Evolutionary conservation across 2,329 filamentous ascomycete species (phyloP), one percentile per base, ranked within the genome.

Genomic region (Xylaria polymorpha): DNA sequence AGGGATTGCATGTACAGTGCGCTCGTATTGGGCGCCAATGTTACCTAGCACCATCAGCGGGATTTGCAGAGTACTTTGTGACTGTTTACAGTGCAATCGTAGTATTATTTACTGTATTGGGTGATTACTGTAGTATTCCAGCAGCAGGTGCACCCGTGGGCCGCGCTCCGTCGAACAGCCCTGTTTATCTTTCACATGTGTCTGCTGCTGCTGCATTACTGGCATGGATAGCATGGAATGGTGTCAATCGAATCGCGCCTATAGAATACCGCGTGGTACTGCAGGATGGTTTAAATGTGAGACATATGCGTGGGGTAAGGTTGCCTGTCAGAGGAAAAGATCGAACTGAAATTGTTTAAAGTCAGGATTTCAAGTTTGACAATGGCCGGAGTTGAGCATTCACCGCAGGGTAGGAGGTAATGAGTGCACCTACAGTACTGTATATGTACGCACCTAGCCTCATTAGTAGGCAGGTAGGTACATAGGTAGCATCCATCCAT

Each of bases 1-100:
- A 61, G 56, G 44, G 57, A 29, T 56, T 20, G 7, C 14, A 18
- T 56, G 41, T 15, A 51, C 44, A 61, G 44, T 61, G 46, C n/a
- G 20, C 12, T 43, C 8, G 39, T 59, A 29, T 61, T 29, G 58
- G 58, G 44, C 44, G 20, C 32, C n/a, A 59, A 59, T 46, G 57
- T 46, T n/a, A n/a, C n/a, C n/a, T n/a, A n/a, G n/a, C 15, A 20
- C 35, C 50, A 35, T n/a, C 12, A 32, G 15, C 14, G 7, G 22
- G 7, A 29, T 25, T 50, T n/a, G 50, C 25, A 29, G 2, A 29
- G 25, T 29, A 29, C 4, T 29, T 29, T 29, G 25, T 29, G 25
- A 29, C 25, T 29, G 25, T 29, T 29, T n/a, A 53, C 50, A 35
- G 50, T 53, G 35, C 9, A 1, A 4, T 3, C 25, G 3, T 6